Conservation (phyloP, 305 asterid genomes). For the Fraxinus paxiana region DNA sequence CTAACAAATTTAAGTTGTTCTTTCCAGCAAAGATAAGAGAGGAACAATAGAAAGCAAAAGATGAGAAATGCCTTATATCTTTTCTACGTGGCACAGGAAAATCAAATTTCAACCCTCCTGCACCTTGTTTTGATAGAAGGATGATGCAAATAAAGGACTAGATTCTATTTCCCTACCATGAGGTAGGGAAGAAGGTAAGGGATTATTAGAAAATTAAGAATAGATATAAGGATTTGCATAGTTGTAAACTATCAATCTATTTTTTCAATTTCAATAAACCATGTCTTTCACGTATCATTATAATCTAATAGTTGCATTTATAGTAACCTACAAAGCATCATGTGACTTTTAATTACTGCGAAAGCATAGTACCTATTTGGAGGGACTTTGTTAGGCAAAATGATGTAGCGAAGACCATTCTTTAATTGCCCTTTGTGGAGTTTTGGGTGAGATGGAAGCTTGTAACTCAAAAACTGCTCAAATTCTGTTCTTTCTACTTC, state of each 20-base stretch:
- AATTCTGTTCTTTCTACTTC: conserved; percentile 58
- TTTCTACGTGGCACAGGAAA: background rate
- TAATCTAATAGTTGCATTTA: conserved; percentile 18
- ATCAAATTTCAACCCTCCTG: background rate
- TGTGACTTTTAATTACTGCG: conserved; percentile 4
- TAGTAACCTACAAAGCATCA: conserved; percentile 9
- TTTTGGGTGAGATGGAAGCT: conserved; percentile 87
- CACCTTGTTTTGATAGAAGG: conserved; percentile 5
- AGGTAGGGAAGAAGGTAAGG: background rate
- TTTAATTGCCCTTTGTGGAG: conserved; percentile 84
- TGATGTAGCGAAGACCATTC: conserved; percentile 92
- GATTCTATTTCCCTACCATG: conserved; percentile 6
- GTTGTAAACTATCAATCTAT: background rate
- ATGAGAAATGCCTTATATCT: conserved; percentile 2
- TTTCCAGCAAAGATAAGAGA: background rate
- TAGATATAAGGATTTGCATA: background rate
- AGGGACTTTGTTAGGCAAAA: conserved; percentile 93
- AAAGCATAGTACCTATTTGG: conserved; percentile 64
- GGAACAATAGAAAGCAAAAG: conserved; percentile 15
- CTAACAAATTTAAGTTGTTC: conserved; percentile 1
- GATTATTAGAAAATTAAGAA: background rate
- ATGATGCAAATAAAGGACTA: conserved; percentile 13
- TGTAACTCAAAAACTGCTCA: conserved; percentile 60
- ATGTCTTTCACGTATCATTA: conserved; percentile 3
- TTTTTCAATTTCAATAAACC: conserved; percentile 1